Evolutionary conservation across 1,284 basidiomycete genomes (phyloP).

Genomic region (Peniophora sp.): DNA sequence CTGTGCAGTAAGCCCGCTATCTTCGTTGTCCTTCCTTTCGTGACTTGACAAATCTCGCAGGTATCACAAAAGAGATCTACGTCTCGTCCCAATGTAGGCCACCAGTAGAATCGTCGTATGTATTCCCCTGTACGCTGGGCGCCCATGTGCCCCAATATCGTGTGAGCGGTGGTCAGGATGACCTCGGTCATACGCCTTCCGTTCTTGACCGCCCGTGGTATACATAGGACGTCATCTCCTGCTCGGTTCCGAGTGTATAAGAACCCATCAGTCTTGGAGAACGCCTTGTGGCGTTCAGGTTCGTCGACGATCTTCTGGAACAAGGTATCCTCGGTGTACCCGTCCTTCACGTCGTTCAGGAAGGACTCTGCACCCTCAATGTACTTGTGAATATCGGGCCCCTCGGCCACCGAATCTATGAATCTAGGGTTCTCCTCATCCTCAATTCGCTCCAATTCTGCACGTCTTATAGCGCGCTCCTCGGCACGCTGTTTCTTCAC

Average conservation of each 20-base stretch:
- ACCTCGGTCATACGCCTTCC: not conserved
- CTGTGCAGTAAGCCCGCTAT: not conserved
- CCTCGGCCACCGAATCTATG: not conserved
- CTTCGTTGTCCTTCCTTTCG: not conserved
- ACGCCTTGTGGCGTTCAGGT: conserved; percentile 2
- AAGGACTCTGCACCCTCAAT: not conserved
- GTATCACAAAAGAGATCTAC: conserved; percentile 18
- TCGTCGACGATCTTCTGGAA: conserved; percentile 8
- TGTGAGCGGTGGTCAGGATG: conserved; percentile 9
- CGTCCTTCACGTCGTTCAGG: conserved; percentile 1
- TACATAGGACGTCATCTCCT: not conserved
- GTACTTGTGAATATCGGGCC: not conserved
- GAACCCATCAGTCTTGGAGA: not conserved
- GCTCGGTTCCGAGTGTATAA: not conserved
- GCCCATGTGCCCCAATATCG: conserved; percentile 19
- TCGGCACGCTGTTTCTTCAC: not conserved
- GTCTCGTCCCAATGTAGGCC: conserved; percentile 19
- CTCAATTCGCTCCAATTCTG: not conserved
- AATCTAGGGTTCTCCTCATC: not conserved
- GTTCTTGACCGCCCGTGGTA: not conserved
- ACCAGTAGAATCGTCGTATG: conserved; percentile 26
- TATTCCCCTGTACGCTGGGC: conserved; percentile 18
- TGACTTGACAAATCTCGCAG: conserved; percentile 20
- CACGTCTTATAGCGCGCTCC: not conserved
- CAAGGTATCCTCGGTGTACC: conserved; percentile 10